A percentile compares a stretch with the other conserved stretches of the same genome.
These are phyloP conservation scores for Neonothopanus nambi DNA, from an alignment of 1,284 basidiomycete species.

Conservation along the genomic window DNA sequence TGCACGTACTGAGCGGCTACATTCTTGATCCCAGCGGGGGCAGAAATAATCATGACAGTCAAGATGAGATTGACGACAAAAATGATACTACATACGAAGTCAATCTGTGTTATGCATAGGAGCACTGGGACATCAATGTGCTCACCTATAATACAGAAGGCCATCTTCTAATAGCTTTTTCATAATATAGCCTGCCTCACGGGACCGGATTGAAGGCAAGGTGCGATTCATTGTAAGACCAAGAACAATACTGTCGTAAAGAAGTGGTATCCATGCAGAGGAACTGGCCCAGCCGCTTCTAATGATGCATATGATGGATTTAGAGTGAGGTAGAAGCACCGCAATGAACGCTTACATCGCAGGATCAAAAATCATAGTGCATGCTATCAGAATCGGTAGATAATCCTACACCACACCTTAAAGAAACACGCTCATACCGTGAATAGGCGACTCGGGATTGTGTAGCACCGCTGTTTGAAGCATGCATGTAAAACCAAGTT, in stretches of 20 bases:
- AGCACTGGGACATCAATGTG: neutral
- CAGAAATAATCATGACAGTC: constrained; percentile 44
- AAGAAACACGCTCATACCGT: constrained; percentile 30
- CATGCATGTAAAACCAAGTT: too few relatives aligned
- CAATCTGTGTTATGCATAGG: neutral
- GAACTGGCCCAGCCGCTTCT: constrained; percentile 41
- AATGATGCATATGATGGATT: neutral
- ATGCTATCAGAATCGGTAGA: constrained; percentile 35
- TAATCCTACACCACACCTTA: neutral
- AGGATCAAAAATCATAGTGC: constrained; percentile 54
- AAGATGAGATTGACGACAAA: constrained; percentile 44
- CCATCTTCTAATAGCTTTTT: constrained; percentile 54
- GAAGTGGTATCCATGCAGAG: constrained; percentile 55
- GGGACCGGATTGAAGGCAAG: constrained; percentile 37
- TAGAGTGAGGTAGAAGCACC: neutral
- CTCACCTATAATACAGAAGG: constrained; percentile 50
- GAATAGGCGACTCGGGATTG: constrained; percentile 32
- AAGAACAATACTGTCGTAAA: constrained; percentile 57
- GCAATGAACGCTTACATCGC: constrained; percentile 28
- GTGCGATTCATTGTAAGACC: constrained; percentile 47
- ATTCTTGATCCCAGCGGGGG: constrained; percentile 40
- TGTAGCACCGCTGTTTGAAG: constrained; percentile 37
- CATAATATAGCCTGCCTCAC: constrained; percentile 42
- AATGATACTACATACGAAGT: constrained; percentile 36
- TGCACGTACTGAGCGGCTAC: constrained; percentile 44